Evolutionary conservation across 805 yeast species (phyloP).

Genomic region (Saccharomycopsis schoenii): DNA sequence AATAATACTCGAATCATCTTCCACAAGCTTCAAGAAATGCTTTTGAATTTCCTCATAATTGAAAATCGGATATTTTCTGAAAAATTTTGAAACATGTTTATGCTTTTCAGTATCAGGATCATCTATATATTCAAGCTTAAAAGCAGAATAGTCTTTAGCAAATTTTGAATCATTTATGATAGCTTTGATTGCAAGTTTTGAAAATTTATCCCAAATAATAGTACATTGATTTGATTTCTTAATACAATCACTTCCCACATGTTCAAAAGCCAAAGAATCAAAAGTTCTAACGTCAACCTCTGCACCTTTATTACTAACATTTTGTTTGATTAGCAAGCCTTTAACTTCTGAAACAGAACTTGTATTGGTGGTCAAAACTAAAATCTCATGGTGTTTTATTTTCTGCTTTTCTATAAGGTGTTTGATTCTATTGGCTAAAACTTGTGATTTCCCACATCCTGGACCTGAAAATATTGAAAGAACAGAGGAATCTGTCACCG

Average conservation of each 20-base stretch:
- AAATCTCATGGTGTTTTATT: background rate
- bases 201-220: background rate
- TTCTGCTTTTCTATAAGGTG: background rate
- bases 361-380: background rate
- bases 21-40: background rate
- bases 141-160: background rate
- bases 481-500: background rate
- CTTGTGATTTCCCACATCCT: slow-evolving; percentile 18
- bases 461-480: slow-evolving; percentile 14
- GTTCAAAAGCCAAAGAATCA: background rate
- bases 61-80: background rate
- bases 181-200: background rate
- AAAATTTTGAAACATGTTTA: background rate
- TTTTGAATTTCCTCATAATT: slow-evolving; percentile 1
- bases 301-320: slow-evolving; percentile 21
- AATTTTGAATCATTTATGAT: background rate
- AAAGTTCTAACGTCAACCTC: background rate
- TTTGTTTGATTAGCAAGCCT: slow-evolving; percentile 25
- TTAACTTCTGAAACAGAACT: slow-evolving; percentile 22
- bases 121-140: background rate
- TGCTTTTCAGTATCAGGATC: background rate
- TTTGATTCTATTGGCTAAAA: background rate
- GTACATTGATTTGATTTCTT: background rate
- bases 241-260: background rate
- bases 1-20: slow-evolving; percentile 18